These are phyloP conservation scores for Haplosporangium gracile DNA, from an alignment of 192 early-diverging fungal genomes.

Conservation along the genomic window DNA sequence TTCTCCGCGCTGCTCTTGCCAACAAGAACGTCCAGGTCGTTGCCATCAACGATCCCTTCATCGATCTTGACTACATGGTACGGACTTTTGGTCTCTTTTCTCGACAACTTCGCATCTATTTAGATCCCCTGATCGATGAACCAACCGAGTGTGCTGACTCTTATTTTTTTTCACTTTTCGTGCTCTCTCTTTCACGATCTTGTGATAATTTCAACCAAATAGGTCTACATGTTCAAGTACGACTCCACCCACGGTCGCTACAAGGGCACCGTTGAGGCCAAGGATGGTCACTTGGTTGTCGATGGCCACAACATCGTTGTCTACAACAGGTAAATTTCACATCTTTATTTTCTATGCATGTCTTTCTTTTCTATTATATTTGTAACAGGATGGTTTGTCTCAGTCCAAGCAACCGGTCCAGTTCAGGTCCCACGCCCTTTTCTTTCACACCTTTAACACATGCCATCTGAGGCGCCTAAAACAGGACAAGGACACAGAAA, in stretches of 20 bases:
- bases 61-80: conserved; percentile 96
- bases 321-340: conserved; percentile 70
- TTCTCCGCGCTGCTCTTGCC: conserved; percentile 90
- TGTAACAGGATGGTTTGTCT: background rate
- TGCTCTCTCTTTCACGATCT: background rate
- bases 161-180: background rate
- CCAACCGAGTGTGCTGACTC: background rate
- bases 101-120: background rate
- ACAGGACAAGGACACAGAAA: background rate
- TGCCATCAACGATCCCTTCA: conserved; percentile 98
- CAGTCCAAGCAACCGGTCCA: background rate
- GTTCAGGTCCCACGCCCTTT: background rate
- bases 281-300: conserved; percentile 90
- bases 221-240: conserved; percentile 97
- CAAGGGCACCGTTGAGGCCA: conserved; percentile 83
- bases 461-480: background rate
- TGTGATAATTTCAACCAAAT: background rate
- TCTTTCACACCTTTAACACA: background rate
- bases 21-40: conserved; percentile 85
- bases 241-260: conserved; percentile 98
- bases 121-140: background rate
- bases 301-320: conserved; percentile 87
- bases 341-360: background rate
- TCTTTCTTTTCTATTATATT: background rate
- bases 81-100: background rate